Base-by-base conservation (phyloP, 352 stramenopile species). In the Phytopythium vexans region DNA sequence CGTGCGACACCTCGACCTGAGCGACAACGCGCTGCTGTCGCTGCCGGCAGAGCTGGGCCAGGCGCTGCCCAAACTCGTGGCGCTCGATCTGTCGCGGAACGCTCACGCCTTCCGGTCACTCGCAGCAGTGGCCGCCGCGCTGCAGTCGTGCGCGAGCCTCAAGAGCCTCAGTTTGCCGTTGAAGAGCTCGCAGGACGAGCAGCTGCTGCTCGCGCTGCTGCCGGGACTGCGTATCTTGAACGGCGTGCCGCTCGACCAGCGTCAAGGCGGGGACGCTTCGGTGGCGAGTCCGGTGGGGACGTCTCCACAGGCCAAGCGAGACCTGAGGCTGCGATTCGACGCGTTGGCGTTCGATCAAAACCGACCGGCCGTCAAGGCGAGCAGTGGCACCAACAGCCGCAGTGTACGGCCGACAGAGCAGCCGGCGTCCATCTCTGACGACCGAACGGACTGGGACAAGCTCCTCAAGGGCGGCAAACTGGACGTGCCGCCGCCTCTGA, bases 371-470 rank as follows among this genome's bases (percentile, higher is more conserved):
- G 15, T 11, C n/a, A 40, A 27, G 36, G n/a, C 33, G 4, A 36
- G 3, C 27, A 38, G 3, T 33, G 14, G 32, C 27, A 64, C 50
- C 34, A 68, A 56, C n/a, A 82, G 53, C 2, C 21, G 21, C 45
- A 86, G 74, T 14, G 60, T 81, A 9, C 58, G 71, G 11, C 74
- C 77, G 0, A 82, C 64, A 1, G 74, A 86, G 27, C 51, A 62
- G 6, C 77, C 71, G 1, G 55, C 70, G 16, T 77, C 59, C 34
- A 86, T 86, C 56, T 77, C 74, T 12, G 77, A 88, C 31, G 77
- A 88, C 21, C 63, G 62, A 4, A 88, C 77, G 1, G 77, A 88
- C 52, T 88, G 77, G 77, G 64, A 62, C 38, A 88, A 88, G 33
- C 46, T 86, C 37, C 66, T 88, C 10, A 88, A 88, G 47, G 57